A percentile compares a stretch with the other conserved stretches of the same genome.
Conservation (phyloP, 768 basidiomycete genomes). For the Mycena venus region DNA sequence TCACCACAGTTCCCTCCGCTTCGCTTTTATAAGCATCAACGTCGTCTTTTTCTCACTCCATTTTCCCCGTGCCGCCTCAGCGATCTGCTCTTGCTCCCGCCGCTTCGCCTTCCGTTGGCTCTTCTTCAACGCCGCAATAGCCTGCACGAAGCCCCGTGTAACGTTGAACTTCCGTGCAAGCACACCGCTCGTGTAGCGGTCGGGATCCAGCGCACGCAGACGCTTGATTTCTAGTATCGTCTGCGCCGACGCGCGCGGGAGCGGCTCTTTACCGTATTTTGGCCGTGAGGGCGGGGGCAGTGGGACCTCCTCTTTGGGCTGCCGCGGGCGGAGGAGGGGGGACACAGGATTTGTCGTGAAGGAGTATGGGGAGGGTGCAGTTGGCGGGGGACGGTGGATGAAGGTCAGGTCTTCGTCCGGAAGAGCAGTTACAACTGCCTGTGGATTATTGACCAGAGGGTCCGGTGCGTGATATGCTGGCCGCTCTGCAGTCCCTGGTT, state of each 20-base stretch:
- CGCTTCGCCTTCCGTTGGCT: slow-evolving; percentile 58
- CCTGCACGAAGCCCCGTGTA: slow-evolving; percentile 75
- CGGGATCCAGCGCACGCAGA: slow-evolving; percentile 71
- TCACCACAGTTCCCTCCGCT: slow-evolving; percentile 83
- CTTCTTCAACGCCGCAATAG: slow-evolving; percentile 73
- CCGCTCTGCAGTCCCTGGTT: slow-evolving; percentile 64
- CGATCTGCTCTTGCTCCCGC: slow-evolving; percentile 59
- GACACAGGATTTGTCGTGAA: slow-evolving; percentile 78
- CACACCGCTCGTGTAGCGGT: slow-evolving; percentile 68
- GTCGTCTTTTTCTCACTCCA: slow-evolving; percentile 83
- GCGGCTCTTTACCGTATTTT: slow-evolving; percentile 48
- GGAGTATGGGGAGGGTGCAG: slow-evolving; percentile 80
- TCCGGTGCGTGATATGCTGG: slow-evolving; percentile 72
- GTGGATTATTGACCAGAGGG: slow-evolving; percentile 66
- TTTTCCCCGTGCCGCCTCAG: slow-evolving; percentile 60
- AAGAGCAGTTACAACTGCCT: slow-evolving; percentile 64
- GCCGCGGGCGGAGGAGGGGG: slow-evolving; percentile 68
- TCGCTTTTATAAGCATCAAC: slow-evolving; percentile 72
- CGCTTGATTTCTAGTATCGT: slow-evolving; percentile 68
- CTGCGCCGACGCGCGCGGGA: slow-evolving; percentile 63
- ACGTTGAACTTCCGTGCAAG: slow-evolving; percentile 86
- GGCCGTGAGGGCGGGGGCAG: slow-evolving; percentile 63
- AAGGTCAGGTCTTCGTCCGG: slow-evolving; percentile 76
- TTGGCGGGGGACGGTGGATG: slow-evolving; percentile 88
- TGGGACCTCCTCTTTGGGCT: slow-evolving; percentile 42